Conservation (phyloP, 2,329 filamentous ascomycete genomes). For the Orbilia oligospora region DNA sequence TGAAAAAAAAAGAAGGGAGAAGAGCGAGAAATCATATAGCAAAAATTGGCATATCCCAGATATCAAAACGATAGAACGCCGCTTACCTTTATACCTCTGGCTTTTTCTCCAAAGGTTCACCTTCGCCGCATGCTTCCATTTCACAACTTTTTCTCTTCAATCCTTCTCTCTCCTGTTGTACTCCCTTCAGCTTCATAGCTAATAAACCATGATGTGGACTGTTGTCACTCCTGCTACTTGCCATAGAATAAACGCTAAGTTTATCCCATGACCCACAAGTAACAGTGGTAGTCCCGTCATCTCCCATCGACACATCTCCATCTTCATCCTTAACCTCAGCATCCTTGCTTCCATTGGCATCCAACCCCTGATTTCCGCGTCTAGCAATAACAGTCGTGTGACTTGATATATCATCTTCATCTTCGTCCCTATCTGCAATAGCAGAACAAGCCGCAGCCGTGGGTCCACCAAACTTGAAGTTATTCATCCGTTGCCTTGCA, state of each 20-base stretch:
- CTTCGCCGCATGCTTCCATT: neutral
- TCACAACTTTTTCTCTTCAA: constrained; percentile 29
- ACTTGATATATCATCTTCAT: constrained; percentile 36
- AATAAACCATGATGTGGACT: constrained; percentile 47
- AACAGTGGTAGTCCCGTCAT: constrained; percentile 40
- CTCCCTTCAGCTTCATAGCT: constrained; percentile 50
- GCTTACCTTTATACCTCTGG: constrained; percentile 42
- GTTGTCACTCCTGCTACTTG: constrained; percentile 44
- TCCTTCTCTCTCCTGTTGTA: constrained; percentile 23
- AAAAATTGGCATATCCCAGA: constrained; percentile 3
- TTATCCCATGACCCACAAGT: constrained; percentile 58
- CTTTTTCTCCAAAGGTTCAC: constrained; percentile 17
- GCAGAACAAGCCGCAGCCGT: constrained; percentile 2
- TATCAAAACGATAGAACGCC: constrained; percentile 13
- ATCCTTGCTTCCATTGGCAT: neutral
- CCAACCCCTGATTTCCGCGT: neutral
- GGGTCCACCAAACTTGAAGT: constrained; percentile 45
- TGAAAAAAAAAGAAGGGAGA: neutral
- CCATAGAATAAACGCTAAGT: constrained; percentile 47
- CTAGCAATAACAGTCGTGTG: constrained; percentile 18
- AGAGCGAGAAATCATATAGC: neutral
- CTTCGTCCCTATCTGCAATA: constrained; percentile 26
- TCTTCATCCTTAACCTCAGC: constrained; percentile 29
- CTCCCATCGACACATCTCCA: constrained; percentile 52
- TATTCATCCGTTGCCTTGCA: constrained; percentile 52